Evolutionary conservation across 495 filamentous ascomycete genomes (phyloP), one percentile per base, ranked within the genome.

Genomic region (Astrothelium subdiscretum): DNA sequence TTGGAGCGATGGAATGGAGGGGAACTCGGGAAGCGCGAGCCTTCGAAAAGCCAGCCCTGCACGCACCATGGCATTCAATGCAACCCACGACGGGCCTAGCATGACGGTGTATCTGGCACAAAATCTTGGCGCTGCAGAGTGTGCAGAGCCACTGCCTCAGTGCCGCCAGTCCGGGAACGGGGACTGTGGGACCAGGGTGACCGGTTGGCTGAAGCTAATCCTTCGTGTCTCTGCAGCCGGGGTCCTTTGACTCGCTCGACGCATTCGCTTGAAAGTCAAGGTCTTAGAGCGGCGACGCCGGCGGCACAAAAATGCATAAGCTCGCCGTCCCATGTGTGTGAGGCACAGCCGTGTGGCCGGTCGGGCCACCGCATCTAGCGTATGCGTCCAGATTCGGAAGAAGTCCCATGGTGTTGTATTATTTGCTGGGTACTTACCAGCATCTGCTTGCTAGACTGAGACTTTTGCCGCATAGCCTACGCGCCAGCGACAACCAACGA

Each of bases 241-340:
- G 48, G 20, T 54, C 48, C 20, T 54, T n/a, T 54, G 22, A 54
- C 48, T 54, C 48, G 48, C 48, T 54, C 20, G 12, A 29, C 48
- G 48, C 48, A 26, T 54, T 54, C 48, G 48, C 48, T 54, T 54
- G 48, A 24, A n/a, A 27, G 48, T 8, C 6, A 15, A 29, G 20
- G 8, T 4, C 24, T 54, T 54, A 54, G 48, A 29, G 48, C 48
- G 48, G 48, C 48, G 48, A 54, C 48, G 48, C 48, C 48, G 48
- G 48, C 48, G 48, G 48, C 48, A 54, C 48, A 54, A 54, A 54
- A 54, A 54, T 54, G 48, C 48, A 54, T 54, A 54, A 54, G 22
- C 48, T 27, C 35, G 24, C 22, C 48, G 20, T 54, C 48, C 48
- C 48, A 27, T 54, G 48, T 54, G 48, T 54, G 48, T 3, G 15